These are phyloP conservation scores for Fusarium sororula DNA, from an alignment of 2,329 filamentous ascomycete species.

Conservation along the genomic window DNA sequence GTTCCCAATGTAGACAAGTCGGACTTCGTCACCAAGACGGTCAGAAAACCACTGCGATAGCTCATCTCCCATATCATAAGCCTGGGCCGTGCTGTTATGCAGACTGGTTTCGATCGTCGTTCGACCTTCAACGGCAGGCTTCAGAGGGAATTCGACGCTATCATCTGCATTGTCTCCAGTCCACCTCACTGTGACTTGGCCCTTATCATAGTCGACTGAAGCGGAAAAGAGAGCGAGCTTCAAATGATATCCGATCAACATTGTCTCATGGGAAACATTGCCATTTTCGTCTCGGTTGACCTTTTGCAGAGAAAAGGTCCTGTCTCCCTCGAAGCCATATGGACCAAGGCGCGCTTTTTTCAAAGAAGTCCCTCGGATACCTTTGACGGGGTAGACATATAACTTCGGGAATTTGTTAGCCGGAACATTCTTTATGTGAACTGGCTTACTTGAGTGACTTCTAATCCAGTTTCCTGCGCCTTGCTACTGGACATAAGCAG, in stretches of 20 bases:
- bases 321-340: conserved; percentile 34
- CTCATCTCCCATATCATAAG: conserved; percentile 36
- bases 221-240: conserved; percentile 31
- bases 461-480: neutral
- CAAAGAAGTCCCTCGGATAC: conserved; percentile 27
- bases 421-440: accelerated
- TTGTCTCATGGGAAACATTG: conserved; percentile 19
- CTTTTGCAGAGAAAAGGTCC: conserved; percentile 37
- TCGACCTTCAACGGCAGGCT: neutral
- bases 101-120: conserved; percentile 14
- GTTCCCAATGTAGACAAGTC: conserved; percentile 33
- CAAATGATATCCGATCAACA: conserved; percentile 36
- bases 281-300: conserved; percentile 3
- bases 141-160: conserved; percentile 21
- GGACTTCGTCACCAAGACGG: conserved; percentile 22
- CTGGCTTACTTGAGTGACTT: conserved; percentile 27
- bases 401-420: conserved; percentile 10
- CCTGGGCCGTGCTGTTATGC: conserved; percentile 25
- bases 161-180: neutral
- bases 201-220: conserved; percentile 4
- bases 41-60: conserved; percentile 34
- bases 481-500: neutral
- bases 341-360: conserved; percentile 12
- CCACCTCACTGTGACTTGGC: neutral
- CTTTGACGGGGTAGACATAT: conserved; percentile 39